Conservation (phyloP, 805 yeast genomes). For the Lipomyces yamanashiensis region DNA sequence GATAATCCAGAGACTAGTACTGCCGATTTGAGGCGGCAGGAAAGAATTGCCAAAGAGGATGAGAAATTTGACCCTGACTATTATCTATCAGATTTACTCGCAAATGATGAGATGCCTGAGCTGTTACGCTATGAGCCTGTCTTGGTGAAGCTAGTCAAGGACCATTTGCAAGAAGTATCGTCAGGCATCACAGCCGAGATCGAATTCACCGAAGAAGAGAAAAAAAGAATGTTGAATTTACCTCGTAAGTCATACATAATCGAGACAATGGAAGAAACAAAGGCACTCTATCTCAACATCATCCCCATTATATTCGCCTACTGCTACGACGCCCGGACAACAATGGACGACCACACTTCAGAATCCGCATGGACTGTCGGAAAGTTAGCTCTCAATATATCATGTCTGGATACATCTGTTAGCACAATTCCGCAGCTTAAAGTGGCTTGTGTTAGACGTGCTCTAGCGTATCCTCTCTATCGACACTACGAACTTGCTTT, state of each 20-base stretch:
- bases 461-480: conserved; percentile 79
- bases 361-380: conserved; percentile 97
- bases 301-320: conserved; percentile 72
- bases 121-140: conserved; percentile 49
- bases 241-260: conserved; percentile 68
- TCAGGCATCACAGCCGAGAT: conserved; percentile 11
- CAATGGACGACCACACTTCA: conserved; percentile 68
- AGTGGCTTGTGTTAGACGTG: conserved; percentile 68
- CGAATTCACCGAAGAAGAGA: conserved; percentile 61
- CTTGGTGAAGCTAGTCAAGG: conserved; percentile 13
- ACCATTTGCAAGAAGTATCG: conserved; percentile 5
- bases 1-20: conserved; percentile 75
- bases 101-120: conserved; percentile 59
- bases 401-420: conserved; percentile 63
- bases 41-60: conserved; percentile 67
- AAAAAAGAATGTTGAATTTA: conserved; percentile 67
- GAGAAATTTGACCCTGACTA: conserved; percentile 85
- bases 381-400: conserved; percentile 75
- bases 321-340: conserved; percentile 75
- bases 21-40: conserved; percentile 63
- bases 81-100: conserved; percentile 78
- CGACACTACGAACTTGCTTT: conserved; percentile 65
- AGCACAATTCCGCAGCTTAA: conserved; percentile 57
- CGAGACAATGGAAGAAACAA: conserved; percentile 49
- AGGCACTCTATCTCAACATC: conserved; percentile 65